Evolutionary conservation across 2,329 filamentous ascomycete genomes (phyloP), one percentile per base, ranked within the genome.

Genomic region (Trichoderma pleuroti): DNA sequence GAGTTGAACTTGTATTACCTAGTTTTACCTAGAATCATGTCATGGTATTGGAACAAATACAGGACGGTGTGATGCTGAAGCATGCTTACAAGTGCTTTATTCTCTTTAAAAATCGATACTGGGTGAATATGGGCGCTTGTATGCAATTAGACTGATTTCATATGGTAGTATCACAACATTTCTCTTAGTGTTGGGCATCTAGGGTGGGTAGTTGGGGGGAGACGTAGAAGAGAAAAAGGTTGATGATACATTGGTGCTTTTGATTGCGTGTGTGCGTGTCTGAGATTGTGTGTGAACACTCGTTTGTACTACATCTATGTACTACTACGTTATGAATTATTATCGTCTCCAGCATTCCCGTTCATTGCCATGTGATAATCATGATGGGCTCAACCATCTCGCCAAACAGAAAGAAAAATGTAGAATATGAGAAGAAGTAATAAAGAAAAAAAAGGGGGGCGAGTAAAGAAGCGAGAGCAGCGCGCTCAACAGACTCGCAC

Each of bases 401-500:
- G 62, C 30, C 42, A 64, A 34, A 46, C 7, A 28, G 26, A 42
- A 42, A 42, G 7, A 39, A 32, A 52, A 28, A 39, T n/a, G 18
- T 24, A 16, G 2, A 52, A 21, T 1, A 14, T 24, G 30, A 11
- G 7, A 3, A 21, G 56, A 60, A 36, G 32, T 24, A 26, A 61
- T 4, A 42, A 42, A 18, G 11, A 10, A 18, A 9, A 14, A 56
- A 66, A 56, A 28, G 28, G 6, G 1, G 36, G 16, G 8, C 36
- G 16, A 18, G 11, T 32, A 32, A 59, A 16, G 36, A 46, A 32
- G 12, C 10, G 5, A 28, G 36, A 42, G 16, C 18, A 32, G 12
- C 18, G 18, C 30, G 30, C 21, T 66, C 46, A 92, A 77, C 91
- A 93, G 36, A 94, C 87, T 76, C 87, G 84, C 65, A 94, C 82